These are phyloP conservation scores for Coniophora puteana DNA, from an alignment of 1,284 basidiomycete genomes.

Conservation along the genomic window DNA sequence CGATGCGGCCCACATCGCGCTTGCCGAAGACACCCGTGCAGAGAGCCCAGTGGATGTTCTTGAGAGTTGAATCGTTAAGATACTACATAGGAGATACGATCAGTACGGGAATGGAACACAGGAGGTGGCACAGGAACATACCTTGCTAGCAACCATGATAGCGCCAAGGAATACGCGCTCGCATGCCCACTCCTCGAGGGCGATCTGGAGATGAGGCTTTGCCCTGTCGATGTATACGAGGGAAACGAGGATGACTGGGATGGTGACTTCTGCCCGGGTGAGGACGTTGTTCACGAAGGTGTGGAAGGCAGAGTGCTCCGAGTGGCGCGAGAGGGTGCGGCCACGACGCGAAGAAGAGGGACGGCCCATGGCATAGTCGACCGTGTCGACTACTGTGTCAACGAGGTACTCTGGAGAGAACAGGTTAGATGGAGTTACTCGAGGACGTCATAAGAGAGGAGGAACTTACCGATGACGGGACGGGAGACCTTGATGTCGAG, in stretches of 20 bases:
- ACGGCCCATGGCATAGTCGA: constrained; percentile 67
- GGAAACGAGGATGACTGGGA: constrained; percentile 57
- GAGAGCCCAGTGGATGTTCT: constrained; percentile 75
- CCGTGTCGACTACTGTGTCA: constrained; percentile 62
- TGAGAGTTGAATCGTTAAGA: constrained; percentile 69
- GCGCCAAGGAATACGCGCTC: constrained; percentile 75
- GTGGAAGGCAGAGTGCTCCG: constrained; percentile 52
- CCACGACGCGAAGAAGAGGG: constrained; percentile 50
- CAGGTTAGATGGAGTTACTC: constrained; percentile 7
- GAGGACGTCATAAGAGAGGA: constrained; percentile 1
- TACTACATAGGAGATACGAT: constrained; percentile 39
- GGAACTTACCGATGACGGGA: constrained; percentile 54
- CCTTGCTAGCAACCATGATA: constrained; percentile 70
- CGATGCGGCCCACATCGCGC: constrained; percentile 71
- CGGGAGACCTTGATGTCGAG: constrained; percentile 56
- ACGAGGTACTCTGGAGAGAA: constrained; percentile 59
- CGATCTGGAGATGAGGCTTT: constrained; percentile 69
- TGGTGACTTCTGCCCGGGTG: constrained; percentile 61
- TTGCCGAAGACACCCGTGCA: constrained; percentile 78
- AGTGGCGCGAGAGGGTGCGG: constrained; percentile 40
- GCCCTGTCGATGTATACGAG: constrained; percentile 71
- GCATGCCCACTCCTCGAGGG: constrained; percentile 73
- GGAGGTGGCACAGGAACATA: constrained; percentile 26
- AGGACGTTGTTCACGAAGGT: constrained; percentile 63
- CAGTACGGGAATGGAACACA: constrained; percentile 15